Base-by-base conservation (phyloP, 2,329 filamentous ascomycete genomes). In the Berkeleyomyces rouxiae region DNA sequence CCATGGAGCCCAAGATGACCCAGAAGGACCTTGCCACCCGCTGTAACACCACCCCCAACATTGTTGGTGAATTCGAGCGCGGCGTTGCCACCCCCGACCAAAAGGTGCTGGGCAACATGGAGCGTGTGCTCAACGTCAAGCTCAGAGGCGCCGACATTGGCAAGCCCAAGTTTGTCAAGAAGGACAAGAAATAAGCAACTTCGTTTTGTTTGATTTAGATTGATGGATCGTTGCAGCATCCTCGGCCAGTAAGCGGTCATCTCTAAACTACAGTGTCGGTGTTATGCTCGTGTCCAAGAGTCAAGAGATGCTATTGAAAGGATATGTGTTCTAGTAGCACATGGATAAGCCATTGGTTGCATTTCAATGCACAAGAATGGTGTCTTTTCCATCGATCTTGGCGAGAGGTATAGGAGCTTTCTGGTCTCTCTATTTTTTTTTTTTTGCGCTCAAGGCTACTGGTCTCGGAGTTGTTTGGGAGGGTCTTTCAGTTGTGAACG, bases 1-100 rank as follows among this genome's bases (percentile, higher is more conserved):
- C 86, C 72, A 85, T 89, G 73, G 87, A 87, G 75, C 90, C 91
- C 75, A 93, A 95, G 78, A 92, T 97, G 89, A 95, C 91, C 63
- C 93, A 97, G 77, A 95, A 95, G 75, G 82, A 85, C 68, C 78
- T 86, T 47, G 92, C 91, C 66, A 90, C 86, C 67, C 90, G 90
- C 77, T 91, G 88, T 80, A 95, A 95, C 79, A 90, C 87, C 66
- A 92, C 88, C 49, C 83, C 86, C 61, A 81, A 83, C 67, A 78
- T 93, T 68, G 81, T 97, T 67, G 87, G 86, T 71, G 85, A 90
- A 69, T 90, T 95, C 71, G 92, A 97, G 84, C 82, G 85, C 68
- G 90, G 87, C 68, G 82, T 78, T 69, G 90, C 84, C 63, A 70
- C 81, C 55, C 91, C 87, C 63, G 90, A 95, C 76, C 90, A 95